These are phyloP conservation scores for Apiotrichum mycotoxinovorans DNA, from an alignment of 1,284 basidiomycete species.

Conservation along the genomic window DNA sequence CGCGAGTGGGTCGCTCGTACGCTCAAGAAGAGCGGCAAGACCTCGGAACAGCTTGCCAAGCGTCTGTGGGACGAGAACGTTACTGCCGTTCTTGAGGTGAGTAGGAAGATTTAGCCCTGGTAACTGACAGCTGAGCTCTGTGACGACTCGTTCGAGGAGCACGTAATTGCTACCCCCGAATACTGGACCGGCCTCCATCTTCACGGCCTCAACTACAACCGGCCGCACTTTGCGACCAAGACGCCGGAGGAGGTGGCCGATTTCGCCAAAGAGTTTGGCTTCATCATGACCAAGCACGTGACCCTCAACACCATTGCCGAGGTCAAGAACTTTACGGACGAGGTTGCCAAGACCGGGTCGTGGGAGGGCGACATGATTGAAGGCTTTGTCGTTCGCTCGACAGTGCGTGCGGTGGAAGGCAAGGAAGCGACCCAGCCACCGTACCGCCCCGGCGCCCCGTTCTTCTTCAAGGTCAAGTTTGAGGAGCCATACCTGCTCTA, in stretches of 20 bases:
- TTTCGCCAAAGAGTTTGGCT: constrained; percentile 87
- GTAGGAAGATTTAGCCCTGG: constrained; percentile 29
- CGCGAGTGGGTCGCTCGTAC: constrained; percentile 72
- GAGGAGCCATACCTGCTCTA: constrained; percentile 99
- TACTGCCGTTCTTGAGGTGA: constrained; percentile 87
- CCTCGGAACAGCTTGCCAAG: constrained; percentile 68
- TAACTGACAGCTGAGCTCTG: constrained; percentile 63
- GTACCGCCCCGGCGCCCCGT: constrained; percentile 72
- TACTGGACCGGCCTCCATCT: constrained; percentile 88
- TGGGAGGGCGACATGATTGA: constrained; percentile 88
- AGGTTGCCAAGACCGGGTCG: constrained; percentile 63
- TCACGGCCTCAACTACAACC: constrained; percentile 81
- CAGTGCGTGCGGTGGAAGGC: constrained; percentile 51
- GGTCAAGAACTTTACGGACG: constrained; percentile 69
- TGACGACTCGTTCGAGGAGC: constrained; percentile 96
- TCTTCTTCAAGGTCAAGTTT: constrained; percentile 99
- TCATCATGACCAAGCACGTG: constrained; percentile 72
- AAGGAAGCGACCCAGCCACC: constrained; percentile 55
- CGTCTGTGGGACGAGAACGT: constrained; percentile 76
- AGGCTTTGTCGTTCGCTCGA: constrained; percentile 90
- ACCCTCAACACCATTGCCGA: constrained; percentile 62
- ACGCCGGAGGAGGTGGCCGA: constrained; percentile 65
- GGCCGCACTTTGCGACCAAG: constrained; percentile 70
- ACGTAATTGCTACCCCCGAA: constrained; percentile 78
- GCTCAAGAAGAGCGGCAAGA: constrained; percentile 62